Percentiles rank a stretch among this genome's conserved stretches.
phyloP scores from a whole-genome alignment of 1,139 yeast species.

The Debaryomycetaceae sp. region DNA sequence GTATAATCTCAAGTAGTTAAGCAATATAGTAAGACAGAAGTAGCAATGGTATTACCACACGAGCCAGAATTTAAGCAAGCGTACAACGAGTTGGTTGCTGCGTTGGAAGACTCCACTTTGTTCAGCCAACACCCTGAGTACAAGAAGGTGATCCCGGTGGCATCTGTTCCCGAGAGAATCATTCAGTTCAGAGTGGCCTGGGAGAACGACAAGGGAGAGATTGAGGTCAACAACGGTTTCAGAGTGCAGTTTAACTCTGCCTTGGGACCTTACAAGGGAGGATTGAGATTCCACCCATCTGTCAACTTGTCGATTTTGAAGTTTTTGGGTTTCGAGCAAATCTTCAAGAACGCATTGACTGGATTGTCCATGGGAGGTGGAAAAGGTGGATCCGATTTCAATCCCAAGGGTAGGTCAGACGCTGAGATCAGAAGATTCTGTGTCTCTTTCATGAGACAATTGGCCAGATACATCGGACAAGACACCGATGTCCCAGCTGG shows the following conservation, averaged over 20 bases:
- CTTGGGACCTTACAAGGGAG: constrained; percentile 98
- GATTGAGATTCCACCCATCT: constrained; percentile 95
- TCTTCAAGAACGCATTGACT: constrained; percentile 96
- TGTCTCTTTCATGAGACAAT: constrained; percentile 91
- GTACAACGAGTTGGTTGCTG: constrained; percentile 84
- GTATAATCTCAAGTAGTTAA: neutral
- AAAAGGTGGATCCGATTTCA: constrained; percentile 98
- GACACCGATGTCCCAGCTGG: constrained; percentile 98
- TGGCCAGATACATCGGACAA: constrained; percentile 93
- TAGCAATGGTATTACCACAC: constrained; percentile 52
- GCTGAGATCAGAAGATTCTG: constrained; percentile 96
- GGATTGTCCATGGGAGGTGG: constrained; percentile 99
- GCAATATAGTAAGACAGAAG: neutral
- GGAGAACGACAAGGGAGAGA: constrained; percentile 92
- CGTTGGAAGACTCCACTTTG: constrained; percentile 87
- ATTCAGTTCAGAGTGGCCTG: constrained; percentile 96
- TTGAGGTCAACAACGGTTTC: constrained; percentile 95
- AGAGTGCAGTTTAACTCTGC: constrained; percentile 99
- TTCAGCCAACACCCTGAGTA: constrained; percentile 88
- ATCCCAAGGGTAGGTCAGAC: constrained; percentile 93
- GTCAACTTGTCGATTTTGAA: constrained; percentile 93
- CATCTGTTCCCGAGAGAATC: constrained; percentile 92
- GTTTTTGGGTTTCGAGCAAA: constrained; percentile 97
- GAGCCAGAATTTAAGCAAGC: constrained; percentile 99
- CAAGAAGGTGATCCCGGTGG: constrained; percentile 83